Base-by-base conservation (phyloP, 768 basidiomycete genomes). In the Leccinum barrowsii region DNA sequence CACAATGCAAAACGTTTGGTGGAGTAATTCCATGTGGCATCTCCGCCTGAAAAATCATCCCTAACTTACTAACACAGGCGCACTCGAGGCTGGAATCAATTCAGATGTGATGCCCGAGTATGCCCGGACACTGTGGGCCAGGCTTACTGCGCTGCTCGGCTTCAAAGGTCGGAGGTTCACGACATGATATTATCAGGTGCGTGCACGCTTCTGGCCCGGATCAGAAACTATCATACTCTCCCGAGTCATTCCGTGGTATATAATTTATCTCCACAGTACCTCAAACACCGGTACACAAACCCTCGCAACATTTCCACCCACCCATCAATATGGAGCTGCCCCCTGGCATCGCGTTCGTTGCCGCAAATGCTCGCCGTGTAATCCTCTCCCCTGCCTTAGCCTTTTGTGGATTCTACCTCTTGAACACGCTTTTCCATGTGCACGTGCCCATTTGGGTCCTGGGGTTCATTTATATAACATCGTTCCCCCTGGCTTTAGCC, bases 291-390 rank as follows among this genome's bases (percentile, higher is more conserved):
- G 7, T 13, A 19, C 46, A 34, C 58, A 30, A 13, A 42, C 48
- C 42, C 61, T 51, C 55, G 13, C 26, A 51, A 28, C 10, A 35
- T 26, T 28, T 21, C 6, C 34, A 5, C 46, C 42, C 19, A 12
- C 11, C 5, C 21, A 12, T n/a, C 54, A 46, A 37, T 56, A 73
- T 72, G 70, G 56, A 61, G n/a, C 63, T 75, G 1, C 73, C 76
- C 5, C 76, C 76, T 7, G 74, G 76, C 32, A 61, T 73, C 42
- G 57, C 64, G 15, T 70, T 69, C 54, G 51, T 74, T 47, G 19
- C 64, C 15, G 55, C 59, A 30, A 68, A 69, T n/a, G 61, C 72
- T 11, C 72, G 67, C 5, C 66, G 58, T 13, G 42, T 73, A 5
- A 7, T 59, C 7, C 32, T 65, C 30, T 64, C 63, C 10, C 68